These are phyloP conservation scores for Sphaerulina musiva DNA, from an alignment of 2,329 filamentous ascomycete species.

Conservation along the genomic window DNA sequence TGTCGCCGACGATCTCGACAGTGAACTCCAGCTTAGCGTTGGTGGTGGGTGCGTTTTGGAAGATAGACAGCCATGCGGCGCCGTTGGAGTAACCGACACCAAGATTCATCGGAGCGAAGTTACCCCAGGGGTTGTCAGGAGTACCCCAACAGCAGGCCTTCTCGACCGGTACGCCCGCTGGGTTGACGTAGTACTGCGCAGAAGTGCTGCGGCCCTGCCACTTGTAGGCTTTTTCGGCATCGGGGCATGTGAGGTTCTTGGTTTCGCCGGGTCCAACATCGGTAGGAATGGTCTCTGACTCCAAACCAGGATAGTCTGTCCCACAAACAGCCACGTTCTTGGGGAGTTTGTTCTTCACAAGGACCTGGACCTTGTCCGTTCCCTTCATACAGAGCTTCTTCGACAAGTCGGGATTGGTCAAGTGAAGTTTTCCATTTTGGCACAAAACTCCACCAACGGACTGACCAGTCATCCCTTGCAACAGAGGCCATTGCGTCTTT, in stretches of 20 bases:
- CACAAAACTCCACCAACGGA: constrained; percentile 86
- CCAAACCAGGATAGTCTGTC: constrained; percentile 91
- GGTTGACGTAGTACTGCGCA: constrained; percentile 96
- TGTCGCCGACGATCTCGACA: constrained; percentile 66
- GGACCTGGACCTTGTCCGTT: constrained; percentile 56
- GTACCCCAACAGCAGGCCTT: constrained; percentile 73
- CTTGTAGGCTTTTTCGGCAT: constrained; percentile 64
- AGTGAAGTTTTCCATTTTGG: constrained; percentile 66
- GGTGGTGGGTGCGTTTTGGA: constrained; percentile 75
- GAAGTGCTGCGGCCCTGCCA: constrained; percentile 72
- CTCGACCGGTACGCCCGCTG: constrained; percentile 58
- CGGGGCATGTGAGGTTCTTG: constrained; percentile 66
- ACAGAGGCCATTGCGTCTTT: constrained; percentile 80
- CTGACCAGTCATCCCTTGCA: constrained; percentile 72
- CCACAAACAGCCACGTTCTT: constrained; percentile 71
- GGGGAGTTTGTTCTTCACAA: constrained; percentile 66
- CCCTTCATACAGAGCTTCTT: constrained; percentile 70
- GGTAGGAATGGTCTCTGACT: constrained; percentile 78
- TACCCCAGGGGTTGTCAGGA: constrained; percentile 56
- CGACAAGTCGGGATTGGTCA: constrained; percentile 61
- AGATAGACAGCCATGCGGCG: constrained; percentile 72
- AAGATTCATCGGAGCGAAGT: constrained; percentile 82
- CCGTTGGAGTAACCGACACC: constrained; percentile 68
- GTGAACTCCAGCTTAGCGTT: constrained; percentile 65
- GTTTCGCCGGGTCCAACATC: constrained; percentile 53